A percentile compares a stretch with the other conserved stretches of the same genome.
phyloP scores from a whole-genome alignment of 345 rosid genomes.

The Cardamine chenopodiifolia region DNA sequence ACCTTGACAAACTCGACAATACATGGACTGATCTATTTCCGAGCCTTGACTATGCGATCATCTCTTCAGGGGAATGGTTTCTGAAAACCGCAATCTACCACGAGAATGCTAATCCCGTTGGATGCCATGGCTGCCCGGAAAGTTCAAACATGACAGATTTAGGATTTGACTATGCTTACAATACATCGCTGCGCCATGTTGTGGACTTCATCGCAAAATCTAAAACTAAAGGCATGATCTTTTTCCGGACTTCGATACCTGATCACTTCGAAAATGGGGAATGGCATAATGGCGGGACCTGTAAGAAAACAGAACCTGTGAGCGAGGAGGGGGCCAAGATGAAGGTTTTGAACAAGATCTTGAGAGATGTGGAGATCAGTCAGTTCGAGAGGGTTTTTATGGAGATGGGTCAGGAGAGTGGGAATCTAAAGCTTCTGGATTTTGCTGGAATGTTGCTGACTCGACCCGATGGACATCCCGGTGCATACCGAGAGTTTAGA shows the following conservation, averaged over 20 bases:
- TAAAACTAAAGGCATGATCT: conserved; percentile 58
- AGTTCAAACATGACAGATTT: conserved; percentile 61
- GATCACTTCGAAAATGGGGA: conserved; percentile 94
- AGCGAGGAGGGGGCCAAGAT: conserved; percentile 66
- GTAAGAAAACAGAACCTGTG: conserved; percentile 58
- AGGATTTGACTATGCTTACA: conserved; percentile 83
- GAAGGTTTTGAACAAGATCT: conserved; percentile 60
- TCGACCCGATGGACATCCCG: conserved; percentile 97
- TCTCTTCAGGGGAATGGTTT: conserved; percentile 97
- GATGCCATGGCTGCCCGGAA: conserved; percentile 84
- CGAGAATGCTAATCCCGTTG: conserved; percentile 57
- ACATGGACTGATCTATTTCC: conserved; percentile 63
- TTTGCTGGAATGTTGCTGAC: conserved; percentile 62
- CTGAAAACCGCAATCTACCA: conserved; percentile 84
- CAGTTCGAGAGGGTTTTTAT: conserved; percentile 60
- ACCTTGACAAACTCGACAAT: conserved; percentile 76
- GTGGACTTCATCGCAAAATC: conserved; percentile 64
- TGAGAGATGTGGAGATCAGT: conserved; percentile 62
- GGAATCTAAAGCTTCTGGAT: conserved; percentile 71
- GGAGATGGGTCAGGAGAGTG: conserved; percentile 56
- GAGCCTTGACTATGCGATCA: conserved; percentile 66
- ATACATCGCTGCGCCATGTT: conserved; percentile 58
- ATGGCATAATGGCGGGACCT: conserved; percentile 86
- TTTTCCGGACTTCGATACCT: conserved; percentile 82
- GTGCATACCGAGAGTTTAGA: conserved; percentile 70